Evolutionary conservation across 2,329 filamentous ascomycete species (phyloP), one percentile per base, ranked within the genome.

Genomic region (Lachnellula subtilissima): DNA sequence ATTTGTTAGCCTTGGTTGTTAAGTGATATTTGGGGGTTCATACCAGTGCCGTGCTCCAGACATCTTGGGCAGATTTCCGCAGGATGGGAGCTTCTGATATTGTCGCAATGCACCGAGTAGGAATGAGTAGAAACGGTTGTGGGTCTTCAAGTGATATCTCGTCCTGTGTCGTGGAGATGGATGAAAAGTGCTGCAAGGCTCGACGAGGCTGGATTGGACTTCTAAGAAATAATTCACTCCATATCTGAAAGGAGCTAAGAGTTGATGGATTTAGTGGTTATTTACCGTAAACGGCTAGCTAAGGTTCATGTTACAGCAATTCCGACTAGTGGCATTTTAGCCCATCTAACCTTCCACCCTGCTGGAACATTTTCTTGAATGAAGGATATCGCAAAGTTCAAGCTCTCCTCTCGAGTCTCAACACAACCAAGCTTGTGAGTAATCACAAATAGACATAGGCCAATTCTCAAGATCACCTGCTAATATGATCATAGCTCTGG

Each of bases 21-120:
- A 43, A 52, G 25, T n/a, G 14, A 53, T 14, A 15, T 4, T 11
- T 50, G n/a, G 35, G 52, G 37, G 58, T 77, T 64, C 39, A 17
- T 80, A 89, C 88, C 88, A 94, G 75, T 93, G 89, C 70, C 88
- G 73, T 62, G 73, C 73, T 58, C 74, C 74, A 55, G 74, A 76
- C 74, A 76, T 75, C 42, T 66, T 72, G 58, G 43, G 49, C 28
- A 39, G 49, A 39, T 49, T 49, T n/a, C 5, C 19, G 5, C 11
- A 45, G 19, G 28, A 32, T 4, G 1, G 28, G 9, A 9, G 28
- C 28, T 32, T 32, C 28, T 32, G 11, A 32, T 32, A 9, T 11
- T 32, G 28, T 32, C 8, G 28, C 28, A 32, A 32, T 32, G 4
- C 28, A 11, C 28, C 28, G 9, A 32, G 28, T 32, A 11, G 9